Conservation (phyloP, 306 rosid genomes). For the Canavalia gladiata region DNA sequence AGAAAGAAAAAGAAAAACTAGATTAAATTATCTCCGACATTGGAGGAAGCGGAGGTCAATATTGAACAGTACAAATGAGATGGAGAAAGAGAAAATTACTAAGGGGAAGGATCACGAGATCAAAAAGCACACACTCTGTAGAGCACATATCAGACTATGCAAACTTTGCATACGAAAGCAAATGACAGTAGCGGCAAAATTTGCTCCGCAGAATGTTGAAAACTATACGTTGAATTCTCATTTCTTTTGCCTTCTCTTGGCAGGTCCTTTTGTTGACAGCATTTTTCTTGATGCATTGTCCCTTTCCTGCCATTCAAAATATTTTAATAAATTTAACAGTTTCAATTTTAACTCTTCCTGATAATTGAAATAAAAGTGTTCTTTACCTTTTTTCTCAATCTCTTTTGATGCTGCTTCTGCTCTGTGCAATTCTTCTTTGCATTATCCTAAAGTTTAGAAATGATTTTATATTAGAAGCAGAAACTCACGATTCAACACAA, state of each 20-base stretch:
- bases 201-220: constrained; percentile 8
- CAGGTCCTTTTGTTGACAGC: constrained; percentile 46
- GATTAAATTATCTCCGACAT: not conserved
- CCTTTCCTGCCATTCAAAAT: constrained; percentile 61
- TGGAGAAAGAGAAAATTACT: not conserved
- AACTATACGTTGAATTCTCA: constrained; percentile 36
- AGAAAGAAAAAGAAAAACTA: not conserved
- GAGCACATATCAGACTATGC: constrained; percentile 19
- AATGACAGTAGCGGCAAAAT: constrained; percentile 23
- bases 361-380: constrained; percentile 21
- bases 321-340: constrained; percentile 27
- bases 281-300: constrained; percentile 38
- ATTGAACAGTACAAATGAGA: constrained; percentile 25
- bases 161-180: constrained; percentile 15
- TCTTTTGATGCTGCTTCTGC: constrained; percentile 53
- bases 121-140: not conserved
- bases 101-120: not conserved
- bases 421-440: constrained; percentile 51
- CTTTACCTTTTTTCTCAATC: constrained; percentile 62
- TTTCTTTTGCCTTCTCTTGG: constrained; percentile 62
- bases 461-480: not conserved
- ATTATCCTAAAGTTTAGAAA: constrained; percentile 51
- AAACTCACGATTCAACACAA: no score
- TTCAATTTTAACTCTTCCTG: constrained; percentile 1
- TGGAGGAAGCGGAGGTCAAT: not conserved